Percentiles rank a stretch among this genome's conserved stretches.
Evolutionary conservation across 345 rosid genomes (phyloP).

Genomic region (Excoecaria agallocha): DNA sequence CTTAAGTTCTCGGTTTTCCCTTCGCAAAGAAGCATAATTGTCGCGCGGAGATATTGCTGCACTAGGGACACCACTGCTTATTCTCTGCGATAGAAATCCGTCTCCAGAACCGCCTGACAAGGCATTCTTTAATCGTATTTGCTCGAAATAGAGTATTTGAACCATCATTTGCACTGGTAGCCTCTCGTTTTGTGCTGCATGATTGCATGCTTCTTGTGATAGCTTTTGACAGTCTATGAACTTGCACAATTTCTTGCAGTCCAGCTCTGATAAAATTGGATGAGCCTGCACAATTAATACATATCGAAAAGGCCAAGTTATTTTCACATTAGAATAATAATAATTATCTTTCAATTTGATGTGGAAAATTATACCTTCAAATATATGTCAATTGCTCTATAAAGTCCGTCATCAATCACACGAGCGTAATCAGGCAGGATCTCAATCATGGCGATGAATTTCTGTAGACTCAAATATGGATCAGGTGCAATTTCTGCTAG

Average conservation of each 20-base stretch:
- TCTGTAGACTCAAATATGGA: conserved; percentile 63
- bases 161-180: conserved; percentile 62
- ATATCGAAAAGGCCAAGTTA: neutral
- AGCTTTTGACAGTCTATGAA: conserved; percentile 23
- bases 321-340: neutral
- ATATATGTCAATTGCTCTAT: conserved; percentile 78
- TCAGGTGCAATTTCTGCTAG: conserved; percentile 85
- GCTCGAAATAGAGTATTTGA: conserved; percentile 62
- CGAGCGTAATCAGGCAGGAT: conserved; percentile 74
- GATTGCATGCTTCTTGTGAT: conserved; percentile 23
- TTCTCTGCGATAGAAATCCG: conserved; percentile 55
- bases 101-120: conserved; percentile 63
- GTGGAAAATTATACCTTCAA: conserved; percentile 50
- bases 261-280: conserved; percentile 19
- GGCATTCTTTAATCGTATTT: conserved; percentile 63
- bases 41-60: conserved; percentile 74
- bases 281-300: conserved; percentile 12
- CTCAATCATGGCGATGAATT: conserved; percentile 67
- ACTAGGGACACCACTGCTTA: conserved; percentile 71
- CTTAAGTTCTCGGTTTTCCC: conserved; percentile 72
- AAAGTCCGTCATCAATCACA: conserved; percentile 74
- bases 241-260: conserved; percentile 20
- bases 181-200: conserved; percentile 54
- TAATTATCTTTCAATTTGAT: neutral
- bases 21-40: conserved; percentile 62